Evolutionary conservation across 495 filamentous ascomycete species (phyloP).

Genomic region (Aspergillus affinis): DNA sequence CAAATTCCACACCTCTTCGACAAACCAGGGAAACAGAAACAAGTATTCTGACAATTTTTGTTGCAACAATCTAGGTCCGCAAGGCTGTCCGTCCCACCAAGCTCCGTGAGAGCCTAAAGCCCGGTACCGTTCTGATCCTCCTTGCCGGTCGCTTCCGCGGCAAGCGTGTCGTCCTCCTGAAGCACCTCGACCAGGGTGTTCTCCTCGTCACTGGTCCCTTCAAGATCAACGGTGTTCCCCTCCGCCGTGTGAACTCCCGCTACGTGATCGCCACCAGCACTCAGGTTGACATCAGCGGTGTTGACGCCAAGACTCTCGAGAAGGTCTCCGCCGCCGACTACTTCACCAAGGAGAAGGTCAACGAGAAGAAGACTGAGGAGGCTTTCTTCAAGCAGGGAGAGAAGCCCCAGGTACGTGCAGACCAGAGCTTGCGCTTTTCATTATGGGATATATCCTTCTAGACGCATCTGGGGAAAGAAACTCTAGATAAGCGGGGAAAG

Average conservation of each 20-base stretch:
- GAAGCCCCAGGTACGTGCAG: slow-evolving; percentile 81
- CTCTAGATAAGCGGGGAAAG: not conserved
- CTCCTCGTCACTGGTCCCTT: slow-evolving; percentile 99
- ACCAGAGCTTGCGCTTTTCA: not conserved
- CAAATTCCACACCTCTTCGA: not conserved
- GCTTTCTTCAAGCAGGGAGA: slow-evolving; percentile 97
- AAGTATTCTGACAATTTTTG: slow-evolving; percentile 37
- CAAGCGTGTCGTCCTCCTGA: slow-evolving; percentile 99
- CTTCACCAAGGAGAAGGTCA: slow-evolving; percentile 91
- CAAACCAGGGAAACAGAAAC: slow-evolving; percentile 1
- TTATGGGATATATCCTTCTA: not conserved
- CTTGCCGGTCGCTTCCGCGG: slow-evolving; percentile 99
- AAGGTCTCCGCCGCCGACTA: slow-evolving; percentile 82
- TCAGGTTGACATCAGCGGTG: slow-evolving; percentile 78
- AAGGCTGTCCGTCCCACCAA: slow-evolving; percentile 85
- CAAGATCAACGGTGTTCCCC: slow-evolving; percentile 99
- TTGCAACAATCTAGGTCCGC: slow-evolving; percentile 66
- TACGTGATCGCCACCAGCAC: slow-evolving; percentile 98
- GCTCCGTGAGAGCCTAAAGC: slow-evolving; percentile 80
- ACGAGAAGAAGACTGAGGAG: slow-evolving; percentile 91
- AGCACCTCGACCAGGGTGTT: slow-evolving; percentile 92
- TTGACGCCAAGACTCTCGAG: slow-evolving; percentile 80
- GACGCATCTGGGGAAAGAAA: not conserved
- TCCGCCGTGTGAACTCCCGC: slow-evolving; percentile 95
- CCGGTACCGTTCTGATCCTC: slow-evolving; percentile 95